Percentiles rank a stretch among this genome's conserved stretches.
Evolutionary conservation across 169 alveolate species (phyloP).

Genomic region (Plasmodium inui): DNA sequence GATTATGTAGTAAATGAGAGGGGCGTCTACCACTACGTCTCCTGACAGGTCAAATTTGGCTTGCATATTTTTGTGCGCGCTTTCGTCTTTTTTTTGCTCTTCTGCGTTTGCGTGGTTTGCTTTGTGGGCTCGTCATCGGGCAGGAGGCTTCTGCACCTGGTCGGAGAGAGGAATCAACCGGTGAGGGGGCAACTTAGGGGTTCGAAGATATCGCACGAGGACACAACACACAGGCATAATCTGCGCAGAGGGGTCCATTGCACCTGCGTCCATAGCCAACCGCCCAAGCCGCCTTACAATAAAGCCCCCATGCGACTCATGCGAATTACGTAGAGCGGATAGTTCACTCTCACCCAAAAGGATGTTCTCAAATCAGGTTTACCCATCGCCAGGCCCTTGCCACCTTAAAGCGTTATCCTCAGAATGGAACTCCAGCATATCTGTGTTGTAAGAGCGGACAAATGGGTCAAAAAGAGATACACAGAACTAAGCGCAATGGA

Average conservation of each 20-base stretch:
- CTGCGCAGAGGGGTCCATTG: neutral
- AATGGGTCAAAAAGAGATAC: neutral
- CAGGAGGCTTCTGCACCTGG: neutral
- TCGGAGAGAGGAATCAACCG: neutral
- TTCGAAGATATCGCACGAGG: neutral
- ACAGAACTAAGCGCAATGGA: neutral
- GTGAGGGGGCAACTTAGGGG: neutral
- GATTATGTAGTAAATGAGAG: conserved; percentile 66
- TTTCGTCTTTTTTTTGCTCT: neutral
- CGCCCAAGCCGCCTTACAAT: neutral
- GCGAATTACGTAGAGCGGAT: neutral
- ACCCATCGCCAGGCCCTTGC: conserved; percentile 23
- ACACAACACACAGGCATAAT: neutral
- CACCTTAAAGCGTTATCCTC: conserved; percentile 1
- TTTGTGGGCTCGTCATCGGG: conserved; percentile 3
- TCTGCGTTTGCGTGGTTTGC: neutral
- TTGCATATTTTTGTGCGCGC: neutral
- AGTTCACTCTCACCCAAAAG: neutral
- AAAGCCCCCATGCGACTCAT: neutral
- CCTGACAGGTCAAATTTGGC: neutral
- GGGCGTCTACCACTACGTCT: conserved; percentile 31
- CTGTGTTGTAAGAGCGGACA: neutral
- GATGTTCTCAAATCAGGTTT: neutral
- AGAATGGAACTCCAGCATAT: conserved; percentile 19
- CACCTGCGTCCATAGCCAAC: neutral